phyloP scores from a whole-genome alignment of 2,329 filamentous ascomycete genomes.

The Scytalidium lignicola region DNA sequence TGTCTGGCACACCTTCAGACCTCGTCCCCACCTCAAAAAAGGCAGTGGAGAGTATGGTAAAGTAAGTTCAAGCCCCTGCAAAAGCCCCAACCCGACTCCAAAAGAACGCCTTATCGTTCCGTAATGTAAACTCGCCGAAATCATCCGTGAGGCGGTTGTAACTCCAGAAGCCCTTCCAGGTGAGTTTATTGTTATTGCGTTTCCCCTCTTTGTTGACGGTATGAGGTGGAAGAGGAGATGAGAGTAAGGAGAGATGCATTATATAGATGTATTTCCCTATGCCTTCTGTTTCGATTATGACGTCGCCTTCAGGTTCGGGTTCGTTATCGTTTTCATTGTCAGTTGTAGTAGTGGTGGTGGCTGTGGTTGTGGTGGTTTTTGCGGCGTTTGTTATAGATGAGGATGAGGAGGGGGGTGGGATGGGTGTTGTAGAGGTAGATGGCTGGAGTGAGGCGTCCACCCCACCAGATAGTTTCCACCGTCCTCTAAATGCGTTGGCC shows the following conservation, averaged over 20 bases:
- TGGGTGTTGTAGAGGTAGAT: slow-evolving; percentile 5
- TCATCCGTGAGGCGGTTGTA: slow-evolving; percentile 88
- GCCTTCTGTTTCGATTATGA: slow-evolving; percentile 85
- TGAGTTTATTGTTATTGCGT: slow-evolving; percentile 76
- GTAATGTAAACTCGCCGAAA: slow-evolving; percentile 72
- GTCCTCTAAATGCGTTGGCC: slow-evolving; percentile 60
- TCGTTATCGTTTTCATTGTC: slow-evolving; percentile 30
- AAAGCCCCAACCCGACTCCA: slow-evolving; percentile 53
- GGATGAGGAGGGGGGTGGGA: slow-evolving; percentile 10
- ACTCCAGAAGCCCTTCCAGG: slow-evolving; percentile 87
- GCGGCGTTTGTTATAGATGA: too few species aligned
- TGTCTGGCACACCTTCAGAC: too few species aligned
- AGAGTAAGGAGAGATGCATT: slow-evolving; percentile 66
- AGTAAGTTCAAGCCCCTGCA: not conserved
- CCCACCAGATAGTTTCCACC: slow-evolving; percentile 51
- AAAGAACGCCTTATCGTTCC: slow-evolving; percentile 60
- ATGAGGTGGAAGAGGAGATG: not conserved
- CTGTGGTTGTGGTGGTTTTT: slow-evolving; percentile 1
- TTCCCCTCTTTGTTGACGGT: slow-evolving; percentile 57
- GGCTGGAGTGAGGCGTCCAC: slow-evolving; percentile 35
- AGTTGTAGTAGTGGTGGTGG: slow-evolving; percentile 22
- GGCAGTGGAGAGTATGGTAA: too few species aligned
- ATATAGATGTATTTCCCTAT: slow-evolving; percentile 79
- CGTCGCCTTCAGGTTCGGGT: slow-evolving; percentile 51
- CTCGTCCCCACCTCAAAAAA: too few species aligned